Evolutionary conservation across 306 rosid species (phyloP), one percentile per base, ranked within the genome.

Genomic region (Inga laurina): DNA sequence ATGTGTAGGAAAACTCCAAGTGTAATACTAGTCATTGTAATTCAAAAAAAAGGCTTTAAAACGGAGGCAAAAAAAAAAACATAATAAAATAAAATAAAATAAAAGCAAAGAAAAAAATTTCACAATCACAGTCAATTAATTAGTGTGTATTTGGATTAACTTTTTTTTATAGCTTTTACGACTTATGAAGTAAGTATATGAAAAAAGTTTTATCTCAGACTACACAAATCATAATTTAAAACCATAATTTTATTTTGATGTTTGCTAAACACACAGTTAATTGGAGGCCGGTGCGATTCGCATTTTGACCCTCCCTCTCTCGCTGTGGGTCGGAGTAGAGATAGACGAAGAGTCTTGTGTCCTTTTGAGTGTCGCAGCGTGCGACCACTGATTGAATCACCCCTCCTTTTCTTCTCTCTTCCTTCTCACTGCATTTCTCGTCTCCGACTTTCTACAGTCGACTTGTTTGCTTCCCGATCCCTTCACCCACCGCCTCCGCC

Each of bases 251-350:
- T 27, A 27, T 27, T 27, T 27, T 27, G 1, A 1, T 27, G 27
- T 27, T 27, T 27, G 27, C 27, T 27, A 27, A 27, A 27, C 27
- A 27, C 27, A 27, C 27, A 27, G 44, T 69, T 59, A 51, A 77
- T 65, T 59, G 64, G 16, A 34, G 70, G 64, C 35, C 24, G 21
- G 64, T 57, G 81, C 57, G 79, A 21, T 43, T 22, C 27, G 78
- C 22, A 59, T 80, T 77, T 88, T 85, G 87, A 83, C 85, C 52
- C 24, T 27, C 30, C 30, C 30, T 27, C 72, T 51, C 45, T 69
- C 35, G 77, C 35, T 8, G 56, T 18, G 34, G 8, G 57, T 24
- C 56, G 56, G 4, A 61, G 54, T 14, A 43, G 57, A 61, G 32
- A 77, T 59, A 62, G 65, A 43, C 45, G 56, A 44, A 9, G 81